Conservation (phyloP, 2,329 filamentous ascomycete species). For the Calycina herbarum region DNA sequence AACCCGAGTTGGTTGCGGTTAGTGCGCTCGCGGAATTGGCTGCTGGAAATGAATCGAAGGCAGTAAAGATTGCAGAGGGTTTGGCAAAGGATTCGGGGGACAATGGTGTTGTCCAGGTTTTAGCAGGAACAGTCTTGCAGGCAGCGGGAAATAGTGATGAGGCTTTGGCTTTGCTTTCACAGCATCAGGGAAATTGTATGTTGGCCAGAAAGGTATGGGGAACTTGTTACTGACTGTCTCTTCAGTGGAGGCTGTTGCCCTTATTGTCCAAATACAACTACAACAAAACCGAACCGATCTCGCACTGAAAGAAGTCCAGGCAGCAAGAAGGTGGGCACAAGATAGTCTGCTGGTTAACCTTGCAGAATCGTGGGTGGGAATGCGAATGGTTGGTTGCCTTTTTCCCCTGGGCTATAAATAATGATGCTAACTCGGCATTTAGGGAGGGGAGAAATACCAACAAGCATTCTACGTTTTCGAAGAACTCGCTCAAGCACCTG, state of each 20-base stretch:
- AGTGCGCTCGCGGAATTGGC: conserved; percentile 70
- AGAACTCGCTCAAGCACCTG: conserved; percentile 85
- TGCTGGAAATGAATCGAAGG: conserved; percentile 60
- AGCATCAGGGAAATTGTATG: conserved; percentile 85
- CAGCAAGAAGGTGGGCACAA: conserved; percentile 90
- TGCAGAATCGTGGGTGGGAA: conserved; percentile 90
- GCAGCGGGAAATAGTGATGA: conserved; percentile 80
- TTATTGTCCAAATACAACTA: conserved; percentile 91
- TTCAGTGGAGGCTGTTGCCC: conserved; percentile 71
- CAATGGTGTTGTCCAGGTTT: conserved; percentile 77
- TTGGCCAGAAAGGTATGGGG: background rate
- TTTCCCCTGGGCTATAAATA: background rate
- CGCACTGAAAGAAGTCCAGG: conserved; percentile 82
- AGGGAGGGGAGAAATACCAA: conserved; percentile 96
- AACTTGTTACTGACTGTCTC: conserved; percentile 20
- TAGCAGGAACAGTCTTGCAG: conserved; percentile 80
- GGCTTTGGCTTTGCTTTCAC: conserved; percentile 73
- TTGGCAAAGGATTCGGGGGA: conserved; percentile 67
- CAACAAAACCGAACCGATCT: conserved; percentile 89
- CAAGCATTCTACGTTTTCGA: conserved; percentile 97
- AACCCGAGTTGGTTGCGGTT: conserved; percentile 75
- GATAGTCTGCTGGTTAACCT: conserved; percentile 92
- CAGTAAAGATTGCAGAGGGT: conserved; percentile 63
- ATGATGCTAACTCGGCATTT: background rate
- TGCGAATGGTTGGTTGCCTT: conserved; percentile 68